Evolutionary conservation across 2,329 filamentous ascomycete genomes (phyloP).

Genomic region (Aspergillus caelatus): DNA sequence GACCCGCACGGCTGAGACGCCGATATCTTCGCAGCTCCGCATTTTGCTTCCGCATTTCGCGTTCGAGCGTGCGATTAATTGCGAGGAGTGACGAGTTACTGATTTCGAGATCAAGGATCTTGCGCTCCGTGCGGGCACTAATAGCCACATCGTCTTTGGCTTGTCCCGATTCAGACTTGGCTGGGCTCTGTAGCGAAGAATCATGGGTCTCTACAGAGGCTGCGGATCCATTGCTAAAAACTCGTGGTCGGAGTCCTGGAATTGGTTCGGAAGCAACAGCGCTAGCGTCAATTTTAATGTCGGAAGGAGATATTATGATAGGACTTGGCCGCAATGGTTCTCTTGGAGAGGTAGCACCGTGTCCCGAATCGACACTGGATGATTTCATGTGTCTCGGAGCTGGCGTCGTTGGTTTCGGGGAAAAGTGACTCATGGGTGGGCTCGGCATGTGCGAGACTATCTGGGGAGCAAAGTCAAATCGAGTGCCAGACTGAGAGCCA

Average conservation of each 20-base stretch:
- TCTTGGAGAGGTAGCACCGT: slow-evolving; percentile 16
- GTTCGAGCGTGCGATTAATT: slow-evolving; percentile 90
- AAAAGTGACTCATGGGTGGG: slow-evolving; percentile 23
- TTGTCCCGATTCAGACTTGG: slow-evolving; percentile 50
- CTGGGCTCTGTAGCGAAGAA: slow-evolving; percentile 58
- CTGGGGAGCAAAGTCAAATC: slow-evolving; percentile 25
- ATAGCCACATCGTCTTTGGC: slow-evolving; percentile 75
- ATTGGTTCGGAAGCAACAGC: slow-evolving; percentile 29
- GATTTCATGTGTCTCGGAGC: slow-evolving; percentile 34
- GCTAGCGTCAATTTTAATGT: slow-evolving; percentile 23
- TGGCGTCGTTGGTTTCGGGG: slow-evolving; percentile 17
- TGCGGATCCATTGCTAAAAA: slow-evolving; percentile 38
- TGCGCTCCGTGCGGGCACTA: slow-evolving; percentile 88
- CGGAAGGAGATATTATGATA: slow-evolving; percentile 31
- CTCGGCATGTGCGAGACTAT: slow-evolving; percentile 22
- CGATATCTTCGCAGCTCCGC: slow-evolving; percentile 83
- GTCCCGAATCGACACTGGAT: slow-evolving; percentile 36
- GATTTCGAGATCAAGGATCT: slow-evolving; percentile 94
- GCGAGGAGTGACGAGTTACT: slow-evolving; percentile 93
- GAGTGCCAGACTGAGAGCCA: slow-evolving; percentile 15
- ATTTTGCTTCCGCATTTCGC: slow-evolving; percentile 88
- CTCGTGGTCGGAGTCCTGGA: slow-evolving; percentile 30
- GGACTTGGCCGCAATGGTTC: slow-evolving; percentile 36
- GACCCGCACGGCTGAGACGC: slow-evolving; percentile 79
- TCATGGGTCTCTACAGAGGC: slow-evolving; percentile 42